Evolutionary conservation across 352 stramenopile species (phyloP), one percentile per base, ranked within the genome.

Genomic region (Pythium vanterpoolii): DNA sequence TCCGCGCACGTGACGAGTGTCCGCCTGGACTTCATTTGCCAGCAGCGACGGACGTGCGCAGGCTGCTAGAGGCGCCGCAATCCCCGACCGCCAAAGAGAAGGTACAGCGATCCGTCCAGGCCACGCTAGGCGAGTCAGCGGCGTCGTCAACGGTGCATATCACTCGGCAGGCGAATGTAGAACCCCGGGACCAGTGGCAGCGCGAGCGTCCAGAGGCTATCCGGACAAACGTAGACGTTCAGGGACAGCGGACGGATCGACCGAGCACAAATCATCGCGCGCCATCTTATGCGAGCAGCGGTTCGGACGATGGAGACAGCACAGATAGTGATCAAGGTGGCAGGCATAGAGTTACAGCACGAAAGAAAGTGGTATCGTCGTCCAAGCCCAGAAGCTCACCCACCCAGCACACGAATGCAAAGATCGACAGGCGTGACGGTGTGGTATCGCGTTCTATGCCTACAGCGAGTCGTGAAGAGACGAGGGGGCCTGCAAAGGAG

Each of bases 1-100:
- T 90, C 52, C 66, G 71, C 40, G 57, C 76, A 5, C 59, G 74
- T 18, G 74, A 90, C 45, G 76, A 90, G 56, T 87, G 77, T 48
- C 70, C 74, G 5, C 61, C 69, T 2, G 77, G 71, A 1, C 50
- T 87, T n/a, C 59, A 54, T 45, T 54, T 86, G 43, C 77, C 77
- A 7, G 56, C 63, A 21, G 59, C 48, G 5, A 36, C 40, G 2
- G 40, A 49, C 23, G 28, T 54, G 19, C 24, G 30, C 11, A 45
- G 43, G 40, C 40, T 60, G 24, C 49, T 59, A 18, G 54, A 64
- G 8, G 21, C 28, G n/a, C 46, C 31, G 8, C 8, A 27, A 18
- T 50, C 52, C 3, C 34, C 50, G 2, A 21, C 2, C 11, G 21
- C 14, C 28, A 23, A 56, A 11, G 34, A 50, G 11, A 31, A 48